phyloP scores from a whole-genome alignment of 1,139 yeast genomes.

The Suhomyces choctaworum region DNA sequence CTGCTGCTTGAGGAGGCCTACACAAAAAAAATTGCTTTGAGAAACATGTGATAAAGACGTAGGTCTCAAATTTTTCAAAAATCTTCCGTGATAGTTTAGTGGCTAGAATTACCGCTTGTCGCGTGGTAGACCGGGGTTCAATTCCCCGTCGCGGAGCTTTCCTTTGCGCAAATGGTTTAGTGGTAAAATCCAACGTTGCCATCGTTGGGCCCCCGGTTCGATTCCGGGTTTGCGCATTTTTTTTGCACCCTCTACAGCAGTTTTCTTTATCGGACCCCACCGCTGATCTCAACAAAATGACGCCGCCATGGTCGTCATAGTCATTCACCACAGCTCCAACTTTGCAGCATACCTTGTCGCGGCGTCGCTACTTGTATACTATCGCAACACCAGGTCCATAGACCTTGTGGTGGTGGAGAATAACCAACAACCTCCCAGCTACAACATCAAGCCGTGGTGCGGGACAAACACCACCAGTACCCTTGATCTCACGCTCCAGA shows the following conservation, averaged over 20 bases:
- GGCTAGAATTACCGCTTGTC: slow-evolving; percentile 52
- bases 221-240: slow-evolving; percentile 17
- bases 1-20: no score
- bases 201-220: slow-evolving; percentile 20
- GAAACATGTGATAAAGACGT: background rate
- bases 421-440: slow-evolving; percentile 5
- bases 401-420: slow-evolving; percentile 16
- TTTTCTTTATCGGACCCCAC: no score
- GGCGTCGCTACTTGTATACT: slow-evolving; percentile 12
- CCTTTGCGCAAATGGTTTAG: slow-evolving; percentile 20
- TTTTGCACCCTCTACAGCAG: slow-evolving; percentile 1
- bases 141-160: slow-evolving; percentile 66
- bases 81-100: slow-evolving; percentile 47
- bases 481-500: slow-evolving; percentile 11
- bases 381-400: slow-evolving; percentile 10
- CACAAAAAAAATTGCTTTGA: no score
- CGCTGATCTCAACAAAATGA: background rate
- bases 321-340: slow-evolving; percentile 16
- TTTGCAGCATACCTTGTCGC: slow-evolving; percentile 21
- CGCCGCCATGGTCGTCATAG: slow-evolving; percentile 11
- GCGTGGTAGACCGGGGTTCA: slow-evolving; percentile 72
- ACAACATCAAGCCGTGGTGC: slow-evolving; percentile 26
- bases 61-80: background rate
- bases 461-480: slow-evolving; percentile 23
- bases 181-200: slow-evolving; percentile 20